phyloP scores from a whole-genome alignment of 768 basidiomycete species.

The Lactarius tabidus region DNA sequence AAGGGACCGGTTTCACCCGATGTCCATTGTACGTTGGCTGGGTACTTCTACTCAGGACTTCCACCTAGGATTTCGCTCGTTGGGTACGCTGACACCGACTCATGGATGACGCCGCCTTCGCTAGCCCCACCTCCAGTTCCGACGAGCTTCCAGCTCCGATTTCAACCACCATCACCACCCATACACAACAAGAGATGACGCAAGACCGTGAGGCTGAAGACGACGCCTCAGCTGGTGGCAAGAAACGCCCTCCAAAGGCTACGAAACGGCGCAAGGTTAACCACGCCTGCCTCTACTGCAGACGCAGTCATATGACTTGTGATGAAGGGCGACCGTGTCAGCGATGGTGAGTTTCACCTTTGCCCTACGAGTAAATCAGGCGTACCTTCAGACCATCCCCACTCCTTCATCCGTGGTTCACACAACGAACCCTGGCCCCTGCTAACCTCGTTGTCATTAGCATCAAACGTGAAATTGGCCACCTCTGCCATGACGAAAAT shows the following conservation, averaged over 20 bases:
- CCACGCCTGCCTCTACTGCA: constrained; percentile 91
- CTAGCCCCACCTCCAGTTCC: constrained; percentile 9
- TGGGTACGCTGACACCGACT: background rate
- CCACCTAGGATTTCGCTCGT: background rate
- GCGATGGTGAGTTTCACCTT: constrained; percentile 69
- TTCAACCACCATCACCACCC: background rate
- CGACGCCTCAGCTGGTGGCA: constrained; percentile 33
- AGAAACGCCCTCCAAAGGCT: constrained; percentile 40
- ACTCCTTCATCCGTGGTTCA: constrained; percentile 16
- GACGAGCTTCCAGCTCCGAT: constrained; percentile 1
- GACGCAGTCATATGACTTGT: constrained; percentile 90
- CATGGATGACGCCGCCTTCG: constrained; percentile 1
- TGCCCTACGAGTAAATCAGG: background rate
- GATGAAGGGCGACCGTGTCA: constrained; percentile 89
- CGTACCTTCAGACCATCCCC: background rate
- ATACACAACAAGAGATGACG: constrained; percentile 2
- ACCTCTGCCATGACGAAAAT: constrained; percentile 88
- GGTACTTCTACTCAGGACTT: no score
- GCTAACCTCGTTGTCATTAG: constrained; percentile 39
- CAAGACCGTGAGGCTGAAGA: constrained; percentile 27
- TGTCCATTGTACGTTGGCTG: background rate
- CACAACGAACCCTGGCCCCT: constrained; percentile 8
- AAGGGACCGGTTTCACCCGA: background rate
- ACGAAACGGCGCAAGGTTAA: constrained; percentile 81
- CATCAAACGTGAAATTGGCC: constrained; percentile 94